Evolutionary conservation across 768 basidiomycete genomes (phyloP), one percentile per base, ranked within the genome.

Genomic region (Podaxis mareebaensis): DNA sequence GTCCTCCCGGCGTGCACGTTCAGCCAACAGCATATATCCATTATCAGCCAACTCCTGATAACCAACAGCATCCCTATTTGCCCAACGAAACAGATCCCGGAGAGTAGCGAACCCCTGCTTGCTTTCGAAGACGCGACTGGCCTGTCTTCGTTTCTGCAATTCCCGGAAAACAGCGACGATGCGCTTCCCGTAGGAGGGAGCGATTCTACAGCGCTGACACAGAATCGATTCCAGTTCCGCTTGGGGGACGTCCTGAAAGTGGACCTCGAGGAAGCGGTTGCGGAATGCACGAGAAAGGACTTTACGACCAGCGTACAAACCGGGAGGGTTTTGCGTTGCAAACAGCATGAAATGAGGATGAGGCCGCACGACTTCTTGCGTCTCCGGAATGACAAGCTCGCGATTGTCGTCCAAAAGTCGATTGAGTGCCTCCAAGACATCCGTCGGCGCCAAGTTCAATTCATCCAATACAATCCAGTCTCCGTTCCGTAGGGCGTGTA

Each of bases 391-490:
- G 49, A 98, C 84, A 22, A 99, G 81, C 73, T 99, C 97, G 53
- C 97, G 89, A 68, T 99, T 99, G 72, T 99, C 97, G 72, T 99
- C 97, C 33, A 99, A 83, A 7, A 99, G 83, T 28, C 97, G 88
- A 73, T 99, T 99, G 40, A 99, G 85, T 0, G 97, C 96, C 74
- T 99, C 97, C 54, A 99, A 83, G 4, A 99, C 97, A 70, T 99
- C 97, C 3, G 95, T 99, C 2, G 97, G 97, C 3, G 97, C 97
- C 46, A 99, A 79, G 74, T 99, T 99, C 66, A 99, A 82, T 72
- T 99, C 97, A 70, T 99, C 97, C 44, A 99, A 83, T 11, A 99
- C 97, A 61, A 99, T 93, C 97, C 97, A 99, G 73, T 98, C 88
- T 11, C 97, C 97, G 36, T 86, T 79, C 33, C 95, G 88, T 20